These are phyloP conservation scores for Candida freyschussii DNA, from an alignment of 1,139 yeast genomes.

Conservation along the genomic window DNA sequence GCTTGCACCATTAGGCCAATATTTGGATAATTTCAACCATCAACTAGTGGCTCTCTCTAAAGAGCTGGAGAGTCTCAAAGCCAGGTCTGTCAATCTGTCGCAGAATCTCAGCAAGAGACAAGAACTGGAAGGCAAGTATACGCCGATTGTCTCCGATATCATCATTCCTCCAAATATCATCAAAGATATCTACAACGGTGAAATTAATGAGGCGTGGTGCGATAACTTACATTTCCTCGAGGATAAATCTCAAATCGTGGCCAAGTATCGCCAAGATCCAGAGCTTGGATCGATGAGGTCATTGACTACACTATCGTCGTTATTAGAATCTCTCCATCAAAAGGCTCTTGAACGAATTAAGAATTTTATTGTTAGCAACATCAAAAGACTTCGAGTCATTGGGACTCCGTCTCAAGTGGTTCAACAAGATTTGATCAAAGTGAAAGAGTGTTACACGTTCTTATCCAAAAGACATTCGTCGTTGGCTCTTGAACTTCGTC, in stretches of 20 bases:
- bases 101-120: conserved; percentile 53
- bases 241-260: conserved; percentile 51
- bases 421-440: conserved; percentile 61
- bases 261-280: conserved; percentile 28
- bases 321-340: conserved; percentile 13
- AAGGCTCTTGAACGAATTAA: conserved; percentile 62
- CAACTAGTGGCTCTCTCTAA: conserved; percentile 56
- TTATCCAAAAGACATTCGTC: conserved; percentile 50
- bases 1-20: conserved; percentile 19
- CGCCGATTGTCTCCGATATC: conserved; percentile 69
- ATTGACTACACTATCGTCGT: conserved; percentile 8
- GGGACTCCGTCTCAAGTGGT: conserved; percentile 62
- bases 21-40: conserved; percentile 42
- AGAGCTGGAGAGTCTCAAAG: conserved; percentile 52
- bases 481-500: conserved; percentile 70
- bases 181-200: conserved; percentile 43
- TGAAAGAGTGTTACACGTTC: conserved; percentile 57
- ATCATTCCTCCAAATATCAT: conserved; percentile 69
- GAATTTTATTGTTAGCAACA: conserved; percentile 58
- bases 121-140: conserved; percentile 50
- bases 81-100: conserved; percentile 55
- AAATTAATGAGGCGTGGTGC: conserved; percentile 47
- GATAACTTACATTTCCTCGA: conserved; percentile 53
- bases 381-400: conserved; percentile 50
- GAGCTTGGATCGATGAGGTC: conserved; percentile 14